Base-by-base conservation (phyloP, 23 red algal genomes). In the Cyanidium caldarium region DNA sequence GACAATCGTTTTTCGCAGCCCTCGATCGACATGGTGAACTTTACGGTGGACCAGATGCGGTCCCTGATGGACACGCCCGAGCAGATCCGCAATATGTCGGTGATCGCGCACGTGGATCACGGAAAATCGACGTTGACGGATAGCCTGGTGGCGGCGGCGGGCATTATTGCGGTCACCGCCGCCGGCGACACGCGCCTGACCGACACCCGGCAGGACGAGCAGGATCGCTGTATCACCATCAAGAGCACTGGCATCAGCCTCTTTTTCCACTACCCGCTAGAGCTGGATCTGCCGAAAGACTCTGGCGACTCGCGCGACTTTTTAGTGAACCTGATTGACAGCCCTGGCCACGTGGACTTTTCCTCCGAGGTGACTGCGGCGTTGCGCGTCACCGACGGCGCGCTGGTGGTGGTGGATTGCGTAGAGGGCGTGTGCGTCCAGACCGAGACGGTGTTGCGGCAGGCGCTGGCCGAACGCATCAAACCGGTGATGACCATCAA, bases 81-180 rank as follows among this genome's bases (percentile, higher is more conserved):
- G 72, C 87, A 98, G 75, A 98, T 98, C 65, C 92, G 92, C 25
- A 98, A 98, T 78, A 98, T 98, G 92, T 88, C 84, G n/a, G 92
- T 98, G 28, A 98, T 98, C 79, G 92, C 92, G 39, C 92, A 98
- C 76, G 92, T 98, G 42, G 92, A 98, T 76, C 92, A 98, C 58
- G 92, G 92, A 25, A 98, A 98, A 70, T 88, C 84, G 19, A 98
- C 92, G 13, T 68, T 98, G 33, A 98, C 92, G n/a, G 92, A 98
- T 80, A 87, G 83, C 28, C 80, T 98, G 20, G 92, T 98, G 0
- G 92, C 92, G 37, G 92, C 92, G 29, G 92, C 92, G 29, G 92
- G 92, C 45, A 98, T 98, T 56, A 98, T 98, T 57, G 84, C 83
- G 2, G 80, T 89, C 68, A 83, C 71, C 34, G 82, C 81, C 34